Evolutionary conservation across 257 asterid genomes (phyloP), one percentile per base, ranked within the genome.

Genomic region (Echites panduratus): DNA sequence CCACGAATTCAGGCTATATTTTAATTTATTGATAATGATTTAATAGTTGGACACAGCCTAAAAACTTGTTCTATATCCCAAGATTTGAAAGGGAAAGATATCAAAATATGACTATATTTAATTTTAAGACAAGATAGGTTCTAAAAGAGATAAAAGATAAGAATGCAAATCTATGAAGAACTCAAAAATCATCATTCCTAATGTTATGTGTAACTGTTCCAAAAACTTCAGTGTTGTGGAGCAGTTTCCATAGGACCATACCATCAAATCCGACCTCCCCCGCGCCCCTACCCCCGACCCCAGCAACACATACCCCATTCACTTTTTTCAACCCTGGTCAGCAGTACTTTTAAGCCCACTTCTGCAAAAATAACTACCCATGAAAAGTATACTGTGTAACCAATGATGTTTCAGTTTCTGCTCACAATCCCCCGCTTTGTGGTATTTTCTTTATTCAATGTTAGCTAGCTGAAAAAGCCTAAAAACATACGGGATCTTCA

Each of bases 351-450:
- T 53, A 63, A 69, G 63, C 72, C 78, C 66, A 73, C 72, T 73
- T 38, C 73, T 61, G 65, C 57, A 43, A 71, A 76, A 79, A 71
- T 72, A 79, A 78, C 84, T 66, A 59, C 82, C 88, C 76, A 56
- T 41, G 58, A 61, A 29, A 49, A 26, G 27, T 69, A 75, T 77
- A n/a, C n/a, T n/a, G n/a, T n/a, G n/a, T n/a, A 66, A 27, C 8
- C 50, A 13, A 69, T 56, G 45, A 53, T 54, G 79, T 70, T 80
- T 66, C 66, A 68, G 69, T 76, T 73, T 59, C 59, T 68, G 76
- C 57, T 50, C 62, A 47, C 14, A 44, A 48, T 38, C 56, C 61
- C 65, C n/a, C 52, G 43, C 26, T 20, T 24, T 67, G 38, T 32
- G 38, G 38, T 32, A n/a, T n/a, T n/a, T n/a, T 3, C 38, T 32